Evolutionary conservation across 805 yeast species (phyloP).

Genomic region (Yarrowia sp.): DNA sequence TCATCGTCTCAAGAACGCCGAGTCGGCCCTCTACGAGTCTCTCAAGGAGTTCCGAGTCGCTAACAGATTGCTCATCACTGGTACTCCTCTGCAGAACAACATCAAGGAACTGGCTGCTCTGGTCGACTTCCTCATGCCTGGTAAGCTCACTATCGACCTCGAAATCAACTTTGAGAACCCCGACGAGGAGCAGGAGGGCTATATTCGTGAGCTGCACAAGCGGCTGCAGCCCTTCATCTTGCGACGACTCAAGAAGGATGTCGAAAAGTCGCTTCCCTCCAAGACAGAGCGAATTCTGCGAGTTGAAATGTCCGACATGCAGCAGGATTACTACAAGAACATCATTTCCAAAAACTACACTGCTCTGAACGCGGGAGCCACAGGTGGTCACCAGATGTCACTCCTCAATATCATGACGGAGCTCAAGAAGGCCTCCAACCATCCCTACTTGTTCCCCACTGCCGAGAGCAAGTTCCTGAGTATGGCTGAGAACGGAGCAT

Average conservation of each 20-base stretch:
- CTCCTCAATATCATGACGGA: constrained; percentile 91
- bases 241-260: constrained; percentile 93
- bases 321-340: constrained; percentile 91
- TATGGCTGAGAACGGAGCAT: constrained; percentile 40
- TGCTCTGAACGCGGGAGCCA: constrained; percentile 82
- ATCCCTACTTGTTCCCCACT: constrained; percentile 90
- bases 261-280: constrained; percentile 92
- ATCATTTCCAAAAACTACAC: constrained; percentile 87
- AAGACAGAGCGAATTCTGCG: constrained; percentile 93
- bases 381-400: constrained; percentile 74
- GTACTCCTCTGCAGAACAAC: constrained; percentile 96
- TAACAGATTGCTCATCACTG: constrained; percentile 87
- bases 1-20: constrained; percentile 91
- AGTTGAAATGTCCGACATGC: constrained; percentile 92
- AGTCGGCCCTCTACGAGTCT: constrained; percentile 87
- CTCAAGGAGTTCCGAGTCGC: constrained; percentile 74
- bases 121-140: constrained; percentile 95
- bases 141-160: constrained; percentile 81
- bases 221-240: constrained; percentile 88
- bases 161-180: constrained; percentile 94
- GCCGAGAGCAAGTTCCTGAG: constrained; percentile 81
- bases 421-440: constrained; percentile 93
- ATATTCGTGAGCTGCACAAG: constrained; percentile 78
- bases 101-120: constrained; percentile 93
- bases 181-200: constrained; percentile 79